A percentile compares a stretch with the other conserved stretches of the same genome.
Evolutionary conservation across 2,329 filamentous ascomycete species (phyloP).

Genomic region (Paradendryphiella salina): DNA sequence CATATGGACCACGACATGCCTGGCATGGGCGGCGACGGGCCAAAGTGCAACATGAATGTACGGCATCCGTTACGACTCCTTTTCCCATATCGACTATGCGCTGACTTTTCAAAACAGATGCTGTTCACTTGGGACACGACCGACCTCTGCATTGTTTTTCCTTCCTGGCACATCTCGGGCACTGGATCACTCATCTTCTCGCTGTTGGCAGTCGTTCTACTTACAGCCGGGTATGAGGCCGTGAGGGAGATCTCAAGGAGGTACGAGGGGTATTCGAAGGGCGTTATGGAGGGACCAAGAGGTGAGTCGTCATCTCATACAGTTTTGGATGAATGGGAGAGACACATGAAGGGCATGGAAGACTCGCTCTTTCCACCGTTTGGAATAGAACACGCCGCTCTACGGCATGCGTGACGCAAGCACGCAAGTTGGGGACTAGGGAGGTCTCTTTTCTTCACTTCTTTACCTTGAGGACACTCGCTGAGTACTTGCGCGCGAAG

Average conservation of each 20-base stretch:
- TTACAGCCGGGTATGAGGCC: constrained; percentile 92
- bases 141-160: constrained; percentile 96
- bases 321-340: background rate
- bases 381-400: too few relatives aligned
- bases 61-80: constrained; percentile 37
- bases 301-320: constrained; percentile 33
- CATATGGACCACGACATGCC: constrained; percentile 63
- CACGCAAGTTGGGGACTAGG: constrained; percentile 10
- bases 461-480: constrained; percentile 24
- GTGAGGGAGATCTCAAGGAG: constrained; percentile 74
- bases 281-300: constrained; percentile 32
- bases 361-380: too few relatives aligned
- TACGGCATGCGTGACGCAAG: background rate
- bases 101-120: constrained; percentile 64
- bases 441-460: constrained; percentile 13
- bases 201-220: constrained; percentile 75
- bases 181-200: constrained; percentile 77
- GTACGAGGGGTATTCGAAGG: constrained; percentile 64
- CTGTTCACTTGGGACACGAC: constrained; percentile 94
- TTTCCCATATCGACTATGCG: background rate
- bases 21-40: constrained; percentile 48
- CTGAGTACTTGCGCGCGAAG: constrained; percentile 37
- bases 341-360: background rate
- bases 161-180: constrained; percentile 81
- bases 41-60: constrained; percentile 90